Base-by-base conservation (phyloP, 208 protist species). In the Porcisia deanei region DNA sequence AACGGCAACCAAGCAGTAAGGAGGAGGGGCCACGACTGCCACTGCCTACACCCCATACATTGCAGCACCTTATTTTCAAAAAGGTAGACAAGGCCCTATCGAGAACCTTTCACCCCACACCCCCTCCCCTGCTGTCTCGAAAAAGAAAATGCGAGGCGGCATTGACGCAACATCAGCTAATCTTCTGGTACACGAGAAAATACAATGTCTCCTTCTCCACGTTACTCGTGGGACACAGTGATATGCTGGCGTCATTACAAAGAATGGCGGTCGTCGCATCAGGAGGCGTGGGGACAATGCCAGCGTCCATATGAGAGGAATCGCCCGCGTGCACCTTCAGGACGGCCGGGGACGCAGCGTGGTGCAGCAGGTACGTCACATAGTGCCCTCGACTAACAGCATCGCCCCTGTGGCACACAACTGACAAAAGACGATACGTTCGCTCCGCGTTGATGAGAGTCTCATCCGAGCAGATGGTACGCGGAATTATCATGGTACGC, bases 181-280 rank as follows among this genome's bases (percentile, higher is more conserved):
- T 77, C 69, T 83, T 85, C 66, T 95, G 90, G 69, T 95, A 96
- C 8, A 96, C 75, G 37, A 96, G 66, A 71, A 97, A 92, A 81
- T 97, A 97, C 12, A 85, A 74, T n/a, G 86, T 71, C 58, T 97
- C 91, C 52, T 77, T 80, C 43, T 83, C 68, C 71, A 91, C 69
- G 47, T 76, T 83, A 4, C 67, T 73, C 14, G 61, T 58, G 10
- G 82, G 61, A 16, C 34, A 65, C 0, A 85, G 70, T 2, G 66
- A 80, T n/a, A 95, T 61, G 45, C 78, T 85, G 20, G 80, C 75
- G 73, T 97, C 93, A 75, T 97, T 92, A 72, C 93, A 97, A 66
- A 94, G 58, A 39, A 89, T 85, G 18, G 93, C 73, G 1, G 78
- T 75, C 5, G 73, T 22, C 43, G 49, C 58, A 1, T 71, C 68